phyloP scores from a whole-genome alignment of 2,329 filamentous ascomycete species.

The Beauveria sp. region DNA sequence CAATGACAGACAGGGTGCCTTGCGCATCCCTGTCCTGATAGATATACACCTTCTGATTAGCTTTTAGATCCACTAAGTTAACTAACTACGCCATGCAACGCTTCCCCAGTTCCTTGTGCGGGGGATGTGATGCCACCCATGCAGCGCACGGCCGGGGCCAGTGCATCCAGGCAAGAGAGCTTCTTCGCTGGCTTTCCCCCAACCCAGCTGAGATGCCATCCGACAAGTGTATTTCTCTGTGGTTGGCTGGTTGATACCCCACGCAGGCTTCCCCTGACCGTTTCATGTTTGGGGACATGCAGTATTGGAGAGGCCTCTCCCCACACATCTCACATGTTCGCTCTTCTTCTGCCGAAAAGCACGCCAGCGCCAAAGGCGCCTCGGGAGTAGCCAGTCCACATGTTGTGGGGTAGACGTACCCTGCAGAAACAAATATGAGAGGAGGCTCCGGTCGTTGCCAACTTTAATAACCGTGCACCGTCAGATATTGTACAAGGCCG shows the following conservation, averaged over 20 bases:
- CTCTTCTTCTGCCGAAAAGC: background rate
- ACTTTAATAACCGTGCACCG: background rate
- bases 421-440: background rate
- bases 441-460: background rate
- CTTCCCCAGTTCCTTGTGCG: background rate
- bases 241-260: no score
- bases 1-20: background rate
- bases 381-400: background rate
- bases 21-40: background rate
- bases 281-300: background rate
- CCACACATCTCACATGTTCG: background rate
- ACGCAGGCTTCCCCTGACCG: no score
- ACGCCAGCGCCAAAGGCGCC: background rate
- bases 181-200: background rate
- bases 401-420: background rate
- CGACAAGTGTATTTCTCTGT: background rate
- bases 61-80: background rate
- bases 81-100: background rate
- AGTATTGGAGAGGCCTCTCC: background rate
- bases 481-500: no score
- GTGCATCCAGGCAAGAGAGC: background rate
- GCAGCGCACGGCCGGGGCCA: background rate
- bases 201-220: background rate
- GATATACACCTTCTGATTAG: background rate
- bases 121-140: background rate